Evolutionary conservation across 1,139 yeast species (phyloP).

Genomic region (Pichia sp.): DNA sequence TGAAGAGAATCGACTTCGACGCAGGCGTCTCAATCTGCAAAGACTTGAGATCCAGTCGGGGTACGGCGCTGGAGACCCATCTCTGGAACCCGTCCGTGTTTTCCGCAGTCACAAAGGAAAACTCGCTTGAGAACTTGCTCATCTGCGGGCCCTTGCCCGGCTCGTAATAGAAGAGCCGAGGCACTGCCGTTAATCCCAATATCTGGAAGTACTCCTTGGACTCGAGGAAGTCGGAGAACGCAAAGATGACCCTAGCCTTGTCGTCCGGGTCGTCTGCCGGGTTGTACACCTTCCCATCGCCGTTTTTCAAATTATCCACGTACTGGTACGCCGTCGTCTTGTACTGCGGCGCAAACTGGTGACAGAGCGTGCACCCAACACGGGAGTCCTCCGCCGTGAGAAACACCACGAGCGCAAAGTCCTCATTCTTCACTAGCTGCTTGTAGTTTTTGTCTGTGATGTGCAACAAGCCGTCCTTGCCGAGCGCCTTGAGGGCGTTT

Average conservation of each 20-base stretch:
- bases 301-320: slow-evolving; percentile 39
- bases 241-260: slow-evolving; percentile 49
- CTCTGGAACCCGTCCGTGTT: slow-evolving; percentile 25
- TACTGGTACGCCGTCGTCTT: slow-evolving; percentile 60
- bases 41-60: slow-evolving; percentile 17
- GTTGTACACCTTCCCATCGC: slow-evolving; percentile 11
- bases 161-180: slow-evolving; percentile 54
- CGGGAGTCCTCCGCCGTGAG: slow-evolving; percentile 72
- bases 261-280: slow-evolving; percentile 34
- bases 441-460: slow-evolving; percentile 62
- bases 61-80: slow-evolving; percentile 16
- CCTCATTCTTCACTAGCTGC: slow-evolving; percentile 57
- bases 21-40: slow-evolving; percentile 20
- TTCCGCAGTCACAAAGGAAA: slow-evolving; percentile 32
- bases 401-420: slow-evolving; percentile 59
- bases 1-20: slow-evolving; percentile 5
- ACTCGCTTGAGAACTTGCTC: slow-evolving; percentile 22
- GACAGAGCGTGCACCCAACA: slow-evolving; percentile 75
- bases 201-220: slow-evolving; percentile 49
- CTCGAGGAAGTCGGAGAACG: slow-evolving; percentile 65
- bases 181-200: slow-evolving; percentile 67
- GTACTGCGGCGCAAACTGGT: slow-evolving; percentile 64
- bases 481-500: slow-evolving; percentile 16
- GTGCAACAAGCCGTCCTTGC: slow-evolving; percentile 25
- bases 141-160: slow-evolving; percentile 30